Percentiles rank a stretch among this genome's conserved stretches.
phyloP scores from a whole-genome alignment of 306 rosid genomes.

The Crataegus laevigata region DNA sequence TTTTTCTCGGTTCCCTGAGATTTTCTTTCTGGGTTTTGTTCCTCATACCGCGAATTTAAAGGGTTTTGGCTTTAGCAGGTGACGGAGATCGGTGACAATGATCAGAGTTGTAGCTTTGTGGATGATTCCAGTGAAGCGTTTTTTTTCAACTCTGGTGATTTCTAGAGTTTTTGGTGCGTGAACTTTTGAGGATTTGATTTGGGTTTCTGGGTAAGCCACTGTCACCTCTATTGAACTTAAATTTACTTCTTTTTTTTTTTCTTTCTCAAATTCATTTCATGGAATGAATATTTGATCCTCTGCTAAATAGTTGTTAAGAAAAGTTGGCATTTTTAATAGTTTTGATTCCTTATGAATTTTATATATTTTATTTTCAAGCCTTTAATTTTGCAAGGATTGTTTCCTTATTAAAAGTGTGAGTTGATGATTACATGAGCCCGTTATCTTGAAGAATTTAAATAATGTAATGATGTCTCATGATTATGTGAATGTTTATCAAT shows the following conservation, averaged over 20 bases:
- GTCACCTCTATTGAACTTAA: constrained; percentile 5
- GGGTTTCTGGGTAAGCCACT: constrained; percentile 24
- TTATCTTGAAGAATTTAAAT: not conserved
- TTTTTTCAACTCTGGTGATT: constrained; percentile 1
- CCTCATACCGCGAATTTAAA: constrained; percentile 7
- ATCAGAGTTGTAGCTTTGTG: not conserved
- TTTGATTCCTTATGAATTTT: not conserved
- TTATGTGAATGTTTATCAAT: not conserved
- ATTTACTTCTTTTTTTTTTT: not conserved
- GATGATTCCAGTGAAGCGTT: constrained; percentile 9
- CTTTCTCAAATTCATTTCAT: not conserved
- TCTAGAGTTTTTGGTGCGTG: constrained; percentile 35
- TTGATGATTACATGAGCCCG: constrained; percentile 8
- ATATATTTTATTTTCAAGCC: not conserved
- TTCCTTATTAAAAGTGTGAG: not conserved
- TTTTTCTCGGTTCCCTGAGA: constrained; percentile 20
- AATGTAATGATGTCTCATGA: not conserved
- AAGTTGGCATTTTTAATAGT: not conserved
- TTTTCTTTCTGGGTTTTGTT: constrained; percentile 21
- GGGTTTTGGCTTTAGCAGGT: constrained; percentile 9
- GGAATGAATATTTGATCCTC: constrained; percentile 7
- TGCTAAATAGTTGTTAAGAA: not conserved
- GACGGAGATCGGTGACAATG: constrained; percentile 19
- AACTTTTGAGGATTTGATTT: constrained; percentile 21
- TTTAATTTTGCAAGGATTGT: constrained; percentile 6